A percentile compares a stretch with the other conserved stretches of the same genome.
These are phyloP conservation scores for Suillus paluster DNA, from an alignment of 768 basidiomycete genomes.

Conservation along the genomic window DNA sequence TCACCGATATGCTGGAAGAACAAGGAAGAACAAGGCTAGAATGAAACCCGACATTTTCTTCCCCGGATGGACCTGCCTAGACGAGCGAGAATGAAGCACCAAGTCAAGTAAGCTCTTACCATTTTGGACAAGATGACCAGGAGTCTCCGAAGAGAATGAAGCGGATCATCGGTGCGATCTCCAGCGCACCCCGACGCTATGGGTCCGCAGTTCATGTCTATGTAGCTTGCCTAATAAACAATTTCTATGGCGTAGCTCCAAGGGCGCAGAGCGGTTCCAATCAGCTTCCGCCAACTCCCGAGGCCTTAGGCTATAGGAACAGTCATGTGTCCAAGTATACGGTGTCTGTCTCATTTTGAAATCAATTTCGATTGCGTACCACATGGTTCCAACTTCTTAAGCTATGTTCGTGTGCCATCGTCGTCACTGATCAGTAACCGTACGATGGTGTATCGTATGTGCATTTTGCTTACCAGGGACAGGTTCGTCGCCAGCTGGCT, in stretches of 20 bases:
- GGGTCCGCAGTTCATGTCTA: not conserved
- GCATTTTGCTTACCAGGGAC: not conserved
- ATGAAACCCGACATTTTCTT: not conserved
- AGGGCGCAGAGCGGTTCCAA: not conserved
- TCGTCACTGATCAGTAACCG: not conserved
- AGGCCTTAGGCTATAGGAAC: not conserved
- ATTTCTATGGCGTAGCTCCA: not conserved
- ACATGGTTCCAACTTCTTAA: not conserved
- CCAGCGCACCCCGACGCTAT: not conserved
- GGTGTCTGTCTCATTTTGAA: not conserved
- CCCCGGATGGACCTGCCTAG: not conserved
- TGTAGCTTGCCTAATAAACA: not conserved
- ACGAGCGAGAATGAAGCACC: not conserved
- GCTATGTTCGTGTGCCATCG: not conserved
- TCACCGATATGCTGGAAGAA: too few relatives aligned
- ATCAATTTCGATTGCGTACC: not conserved
- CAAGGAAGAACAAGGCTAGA: not conserved
- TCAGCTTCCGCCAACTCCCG: not conserved
- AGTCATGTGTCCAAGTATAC: not conserved
- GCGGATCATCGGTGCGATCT: not conserved
- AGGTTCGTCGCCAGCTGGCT: not conserved
- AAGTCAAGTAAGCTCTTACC: not conserved
- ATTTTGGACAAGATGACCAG: not conserved
- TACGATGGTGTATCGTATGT: not conserved
- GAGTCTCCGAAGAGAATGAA: not conserved